A percentile compares a stretch with the other conserved stretches of the same genome.
These are phyloP conservation scores for Usnea hakonensis DNA, from an alignment of 495 filamentous ascomycete genomes.

Conservation along the genomic window DNA sequence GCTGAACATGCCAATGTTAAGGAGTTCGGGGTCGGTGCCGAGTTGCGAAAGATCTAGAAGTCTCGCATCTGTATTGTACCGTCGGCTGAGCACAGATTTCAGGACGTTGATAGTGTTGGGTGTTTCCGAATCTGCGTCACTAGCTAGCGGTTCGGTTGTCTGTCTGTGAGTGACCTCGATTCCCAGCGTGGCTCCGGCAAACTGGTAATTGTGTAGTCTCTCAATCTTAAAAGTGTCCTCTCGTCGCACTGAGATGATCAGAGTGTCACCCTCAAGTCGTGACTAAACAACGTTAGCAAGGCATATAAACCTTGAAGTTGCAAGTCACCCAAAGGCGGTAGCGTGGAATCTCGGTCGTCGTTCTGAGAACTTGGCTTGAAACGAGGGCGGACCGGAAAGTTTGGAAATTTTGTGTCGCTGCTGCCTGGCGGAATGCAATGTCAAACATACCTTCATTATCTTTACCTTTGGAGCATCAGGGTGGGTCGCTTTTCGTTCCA, in stretches of 20 bases:
- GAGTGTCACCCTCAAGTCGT: slow-evolving; percentile 57
- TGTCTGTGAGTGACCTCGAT: slow-evolving; percentile 39
- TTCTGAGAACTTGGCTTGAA: slow-evolving; percentile 51
- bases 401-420: slow-evolving; percentile 25
- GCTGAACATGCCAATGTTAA: slow-evolving; percentile 67
- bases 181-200: slow-evolving; percentile 53
- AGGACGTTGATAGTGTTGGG: slow-evolving; percentile 35
- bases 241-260: slow-evolving; percentile 58
- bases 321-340: slow-evolving; percentile 40
- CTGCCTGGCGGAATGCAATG: slow-evolving; percentile 40
- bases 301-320: slow-evolving; percentile 47
- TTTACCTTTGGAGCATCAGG: slow-evolving; percentile 48
- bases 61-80: slow-evolving; percentile 63
- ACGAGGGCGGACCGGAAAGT: slow-evolving; percentile 48
- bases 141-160: slow-evolving; percentile 26
- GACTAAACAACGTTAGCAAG: slow-evolving; percentile 73
- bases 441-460: slow-evolving; percentile 79
- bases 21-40: slow-evolving; percentile 56
- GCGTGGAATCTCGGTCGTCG: slow-evolving; percentile 44
- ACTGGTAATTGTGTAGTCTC: slow-evolving; percentile 54
- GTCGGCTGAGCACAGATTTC: slow-evolving; percentile 55
- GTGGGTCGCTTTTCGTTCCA: slow-evolving; percentile 66
- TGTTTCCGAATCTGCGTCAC: slow-evolving; percentile 32
- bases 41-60: slow-evolving; percentile 74
- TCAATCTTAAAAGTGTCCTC: slow-evolving; percentile 54